Evolutionary conservation across 441 rosid species (phyloP), one percentile per base, ranked within the genome.

Genomic region (Gossypium trilobum): DNA sequence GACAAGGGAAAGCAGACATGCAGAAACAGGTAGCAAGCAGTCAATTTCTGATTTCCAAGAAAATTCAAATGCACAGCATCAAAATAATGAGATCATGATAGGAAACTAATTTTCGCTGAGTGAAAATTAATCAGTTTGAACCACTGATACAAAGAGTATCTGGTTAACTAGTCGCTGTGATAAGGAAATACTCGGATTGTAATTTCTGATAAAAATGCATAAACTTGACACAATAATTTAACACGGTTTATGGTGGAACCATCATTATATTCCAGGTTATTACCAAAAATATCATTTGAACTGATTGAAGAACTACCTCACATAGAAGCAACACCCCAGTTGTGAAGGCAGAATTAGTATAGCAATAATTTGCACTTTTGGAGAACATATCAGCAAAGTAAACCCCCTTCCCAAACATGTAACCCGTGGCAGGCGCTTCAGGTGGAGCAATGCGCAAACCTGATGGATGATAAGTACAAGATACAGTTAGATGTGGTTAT

Each of bases 351-450:
- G 31, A 56, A 75, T 64, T 83, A 59, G 93, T 82, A 78, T 78
- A 90, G 81, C 96, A 93, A 76, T 90, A 93, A 73, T 91, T 89
- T 0, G 96, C 96, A 72, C 98, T 93, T 82, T 91, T 93, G 74
- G 97, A 90, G 91, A 93, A 93, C 96, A 93, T 90, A 77, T 93
- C 98, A 14, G 96, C 95, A 72, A 94, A 94, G 84, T 94, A 94
- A 79, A 94, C 95, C 36, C 96, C 98, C 83, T 94, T 94, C 9
- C 98, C 98, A 72, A 91, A 93, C 96, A 88, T 89, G 86, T 93
- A 91, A 63, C 96, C 96, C 13, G 92, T 85, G 70, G 74, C 89
- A 44, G 98, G 97, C 44, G 97, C 96, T 83, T 93, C 97, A 39
- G 96, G 97, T 31, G 97, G 97, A 76, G 98, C 97, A 81, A 93